These are phyloP conservation scores for Termitomyces sp. DNA, from an alignment of 768 basidiomycete genomes.

Conservation along the genomic window DNA sequence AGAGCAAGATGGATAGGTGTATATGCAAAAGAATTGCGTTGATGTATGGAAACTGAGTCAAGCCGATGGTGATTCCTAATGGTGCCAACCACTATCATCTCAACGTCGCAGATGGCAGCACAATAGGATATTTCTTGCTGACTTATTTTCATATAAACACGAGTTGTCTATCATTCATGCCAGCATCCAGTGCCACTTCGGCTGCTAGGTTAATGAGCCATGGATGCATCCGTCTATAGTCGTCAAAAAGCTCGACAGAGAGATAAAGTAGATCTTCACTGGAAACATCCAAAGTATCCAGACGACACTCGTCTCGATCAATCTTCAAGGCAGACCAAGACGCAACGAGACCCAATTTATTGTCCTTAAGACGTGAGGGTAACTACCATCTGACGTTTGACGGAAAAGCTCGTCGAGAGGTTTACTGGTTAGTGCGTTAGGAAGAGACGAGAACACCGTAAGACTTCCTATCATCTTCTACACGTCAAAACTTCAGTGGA, in stretches of 20 bases:
- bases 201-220: too few species aligned
- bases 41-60: too few species aligned
- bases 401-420: not conserved
- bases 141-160: too few species aligned
- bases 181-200: too few species aligned
- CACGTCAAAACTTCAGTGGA: not conserved
- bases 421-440: not conserved
- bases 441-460: not conserved
- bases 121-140: too few species aligned
- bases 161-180: too few species aligned
- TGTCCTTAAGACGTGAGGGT: conserved; percentile 1
- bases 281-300: conserved; percentile 22
- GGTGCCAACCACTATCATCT: too few species aligned
- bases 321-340: conserved; percentile 7
- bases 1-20: too few species aligned
- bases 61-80: too few species aligned
- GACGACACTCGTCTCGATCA: not conserved
- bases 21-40: too few species aligned
- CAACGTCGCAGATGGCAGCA: too few species aligned
- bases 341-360: not conserved
- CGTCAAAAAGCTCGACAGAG: conserved; percentile 23
- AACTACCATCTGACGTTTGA: conserved; percentile 1
- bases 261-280: conserved; percentile 23
- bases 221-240: too few species aligned
- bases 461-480: not conserved